Evolutionary conservation across 23 red algal species (phyloP).

Genomic region (Gracilaria gracilis): DNA sequence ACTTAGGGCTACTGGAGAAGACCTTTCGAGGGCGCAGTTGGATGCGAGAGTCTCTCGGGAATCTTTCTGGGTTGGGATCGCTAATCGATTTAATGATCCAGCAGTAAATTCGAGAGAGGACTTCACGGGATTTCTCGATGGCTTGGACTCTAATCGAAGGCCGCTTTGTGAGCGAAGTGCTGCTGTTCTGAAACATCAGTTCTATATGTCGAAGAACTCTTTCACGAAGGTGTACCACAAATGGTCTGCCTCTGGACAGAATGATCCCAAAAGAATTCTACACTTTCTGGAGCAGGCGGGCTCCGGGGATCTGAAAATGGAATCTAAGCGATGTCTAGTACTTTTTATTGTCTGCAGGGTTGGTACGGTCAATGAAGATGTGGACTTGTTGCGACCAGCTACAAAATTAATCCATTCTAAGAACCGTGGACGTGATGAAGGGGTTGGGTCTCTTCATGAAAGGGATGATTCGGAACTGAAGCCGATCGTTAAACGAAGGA

Average conservation of each 20-base stretch:
- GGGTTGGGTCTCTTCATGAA: neutral
- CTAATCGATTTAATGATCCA: neutral
- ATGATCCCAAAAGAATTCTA: neutral
- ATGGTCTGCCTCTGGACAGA: constrained; percentile 1
- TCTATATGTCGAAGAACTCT: neutral
- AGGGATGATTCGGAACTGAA: neutral
- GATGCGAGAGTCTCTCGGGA: neutral
- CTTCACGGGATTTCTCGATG: neutral
- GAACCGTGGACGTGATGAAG: neutral
- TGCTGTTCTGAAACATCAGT: neutral
- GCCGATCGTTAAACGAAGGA: neutral
- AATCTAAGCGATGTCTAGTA: constrained; percentile 12
- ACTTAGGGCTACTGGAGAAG: neutral
- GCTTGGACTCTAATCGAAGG: neutral
- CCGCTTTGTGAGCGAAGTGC: neutral
- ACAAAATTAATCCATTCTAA: neutral
- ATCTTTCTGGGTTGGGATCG: neutral
- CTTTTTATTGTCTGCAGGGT: constrained; percentile 7
- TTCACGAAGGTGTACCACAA: constrained; percentile 5
- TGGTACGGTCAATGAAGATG: neutral
- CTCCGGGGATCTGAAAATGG: neutral
- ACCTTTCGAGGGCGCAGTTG: neutral
- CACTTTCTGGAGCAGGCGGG: neutral
- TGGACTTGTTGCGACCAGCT: neutral
- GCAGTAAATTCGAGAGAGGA: neutral